Conservation (phyloP, 495 filamentous ascomycete species). For the Aspergillus sclerotioniger region DNA sequence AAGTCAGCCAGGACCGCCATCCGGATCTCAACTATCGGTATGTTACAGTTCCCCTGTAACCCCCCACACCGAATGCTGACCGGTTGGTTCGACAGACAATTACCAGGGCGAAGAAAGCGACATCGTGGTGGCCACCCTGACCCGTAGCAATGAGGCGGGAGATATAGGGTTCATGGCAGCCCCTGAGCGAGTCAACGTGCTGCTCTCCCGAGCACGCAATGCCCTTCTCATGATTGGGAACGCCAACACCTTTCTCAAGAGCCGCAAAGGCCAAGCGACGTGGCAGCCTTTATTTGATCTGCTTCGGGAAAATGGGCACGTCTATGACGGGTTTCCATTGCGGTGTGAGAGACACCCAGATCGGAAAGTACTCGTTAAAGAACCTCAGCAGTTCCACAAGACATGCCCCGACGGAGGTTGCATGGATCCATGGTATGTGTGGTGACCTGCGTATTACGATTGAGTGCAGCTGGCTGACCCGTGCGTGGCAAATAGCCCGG, state of each 20-base stretch:
- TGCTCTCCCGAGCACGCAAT: constrained; percentile 68
- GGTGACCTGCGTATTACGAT: too few species aligned
- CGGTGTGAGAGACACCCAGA: constrained; percentile 66
- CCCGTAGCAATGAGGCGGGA: constrained; percentile 59
- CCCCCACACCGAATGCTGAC: background rate
- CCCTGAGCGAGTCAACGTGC: constrained; percentile 68
- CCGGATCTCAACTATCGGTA: constrained; percentile 66
- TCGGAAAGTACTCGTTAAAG: constrained; percentile 41
- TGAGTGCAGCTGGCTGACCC: background rate
- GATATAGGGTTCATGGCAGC: constrained; percentile 76
- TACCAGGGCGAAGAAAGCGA: constrained; percentile 81
- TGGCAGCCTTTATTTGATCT: constrained; percentile 61
- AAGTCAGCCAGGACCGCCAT: constrained; percentile 51
- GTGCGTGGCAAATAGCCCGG: constrained; percentile 39
- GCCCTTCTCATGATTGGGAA: constrained; percentile 72
- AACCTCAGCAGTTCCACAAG: constrained; percentile 55
- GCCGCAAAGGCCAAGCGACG: constrained; percentile 55
- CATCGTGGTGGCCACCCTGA: constrained; percentile 67
- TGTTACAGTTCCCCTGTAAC: background rate
- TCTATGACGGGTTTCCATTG: constrained; percentile 71
- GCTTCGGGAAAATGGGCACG: constrained; percentile 50
- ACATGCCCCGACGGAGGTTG: constrained; percentile 76
- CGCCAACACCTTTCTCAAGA: constrained; percentile 61
- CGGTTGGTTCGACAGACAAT: constrained; percentile 52
- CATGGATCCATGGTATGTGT: constrained; percentile 58